Percentiles rank a stretch among this genome's conserved stretches.
Conservation (phyloP, 1,284 basidiomycete genomes). For the Abortiporus biennis region DNA sequence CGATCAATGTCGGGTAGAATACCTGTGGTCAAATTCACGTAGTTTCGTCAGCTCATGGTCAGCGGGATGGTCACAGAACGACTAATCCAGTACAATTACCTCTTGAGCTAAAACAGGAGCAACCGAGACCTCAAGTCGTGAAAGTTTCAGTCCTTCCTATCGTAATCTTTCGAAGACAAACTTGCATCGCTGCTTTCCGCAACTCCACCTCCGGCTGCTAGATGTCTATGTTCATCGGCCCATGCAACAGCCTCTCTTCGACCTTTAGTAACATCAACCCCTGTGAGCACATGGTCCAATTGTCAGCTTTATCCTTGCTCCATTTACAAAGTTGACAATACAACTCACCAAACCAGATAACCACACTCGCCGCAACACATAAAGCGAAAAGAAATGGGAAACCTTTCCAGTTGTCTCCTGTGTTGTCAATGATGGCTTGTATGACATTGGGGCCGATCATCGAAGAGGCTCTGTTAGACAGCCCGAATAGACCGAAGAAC, state of each 20-base stretch:
- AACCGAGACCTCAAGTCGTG: no score
- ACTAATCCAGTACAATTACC: no score
- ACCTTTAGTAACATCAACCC: constrained; percentile 66
- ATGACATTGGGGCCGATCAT: constrained; percentile 79
- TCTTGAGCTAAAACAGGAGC: no score
- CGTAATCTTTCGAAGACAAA: background rate
- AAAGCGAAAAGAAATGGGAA: constrained; percentile 81
- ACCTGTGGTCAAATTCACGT: no score
- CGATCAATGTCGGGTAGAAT: no score
- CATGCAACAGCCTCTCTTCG: constrained; percentile 58
- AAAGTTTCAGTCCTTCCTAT: background rate
- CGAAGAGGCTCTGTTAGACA: constrained; percentile 77
- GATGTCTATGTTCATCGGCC: constrained; percentile 37
- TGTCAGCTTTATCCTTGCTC: no score
- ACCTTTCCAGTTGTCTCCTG: constrained; percentile 73
- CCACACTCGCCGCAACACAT: constrained; percentile 54
- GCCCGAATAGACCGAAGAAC: constrained; percentile 81
- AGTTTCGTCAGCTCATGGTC: no score
- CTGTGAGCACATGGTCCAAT: constrained; percentile 9
- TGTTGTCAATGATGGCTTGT: constrained; percentile 70
- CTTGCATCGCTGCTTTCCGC: no score
- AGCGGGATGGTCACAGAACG: no score
- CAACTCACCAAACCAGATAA: constrained; percentile 57
- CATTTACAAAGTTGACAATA: background rate
- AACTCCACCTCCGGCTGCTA: no score